These are phyloP conservation scores for Aspergillus affinis DNA, from an alignment of 495 filamentous ascomycete genomes.

Conservation along the genomic window DNA sequence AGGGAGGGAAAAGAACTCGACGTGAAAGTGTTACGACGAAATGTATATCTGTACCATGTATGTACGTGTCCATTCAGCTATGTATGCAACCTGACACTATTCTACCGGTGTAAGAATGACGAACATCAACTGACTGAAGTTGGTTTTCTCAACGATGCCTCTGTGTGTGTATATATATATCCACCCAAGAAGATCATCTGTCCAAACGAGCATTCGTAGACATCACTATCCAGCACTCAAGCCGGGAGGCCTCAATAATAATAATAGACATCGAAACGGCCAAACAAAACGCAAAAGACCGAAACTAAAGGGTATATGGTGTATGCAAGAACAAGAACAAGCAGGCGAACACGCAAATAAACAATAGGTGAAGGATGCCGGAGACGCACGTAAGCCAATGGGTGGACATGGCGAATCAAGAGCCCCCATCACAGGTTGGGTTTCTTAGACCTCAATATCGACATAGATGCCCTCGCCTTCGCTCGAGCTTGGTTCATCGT, in stretches of 20 bases:
- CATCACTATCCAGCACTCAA: background rate
- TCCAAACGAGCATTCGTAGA: background rate
- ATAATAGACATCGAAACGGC: background rate
- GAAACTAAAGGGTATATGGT: slow-evolving; percentile 25
- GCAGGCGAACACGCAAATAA: slow-evolving; percentile 1
- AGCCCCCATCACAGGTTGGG: slow-evolving; percentile 1
- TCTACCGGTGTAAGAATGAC: background rate
- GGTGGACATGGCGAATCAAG: slow-evolving; percentile 1
- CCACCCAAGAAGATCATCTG: background rate
- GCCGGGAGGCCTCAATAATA: background rate
- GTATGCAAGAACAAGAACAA: slow-evolving; percentile 10
- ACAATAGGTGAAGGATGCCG: slow-evolving; percentile 7
- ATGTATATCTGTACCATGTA: slow-evolving; percentile 2
- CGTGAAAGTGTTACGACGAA: background rate
- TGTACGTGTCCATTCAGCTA: background rate
- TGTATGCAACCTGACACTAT: background rate
- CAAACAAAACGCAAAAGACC: slow-evolving; percentile 9
- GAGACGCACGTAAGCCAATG: slow-evolving; percentile 10
- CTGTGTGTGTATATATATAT: background rate
- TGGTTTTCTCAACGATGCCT: background rate
- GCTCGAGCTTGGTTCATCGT: slow-evolving; percentile 43
- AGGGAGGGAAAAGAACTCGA: too few species aligned
- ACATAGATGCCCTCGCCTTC: slow-evolving; percentile 46
- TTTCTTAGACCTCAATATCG: slow-evolving; percentile 45
- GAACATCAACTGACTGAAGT: background rate